These are phyloP conservation scores for Rosa multiflora DNA, from an alignment of 306 rosid genomes.

Conservation along the genomic window DNA sequence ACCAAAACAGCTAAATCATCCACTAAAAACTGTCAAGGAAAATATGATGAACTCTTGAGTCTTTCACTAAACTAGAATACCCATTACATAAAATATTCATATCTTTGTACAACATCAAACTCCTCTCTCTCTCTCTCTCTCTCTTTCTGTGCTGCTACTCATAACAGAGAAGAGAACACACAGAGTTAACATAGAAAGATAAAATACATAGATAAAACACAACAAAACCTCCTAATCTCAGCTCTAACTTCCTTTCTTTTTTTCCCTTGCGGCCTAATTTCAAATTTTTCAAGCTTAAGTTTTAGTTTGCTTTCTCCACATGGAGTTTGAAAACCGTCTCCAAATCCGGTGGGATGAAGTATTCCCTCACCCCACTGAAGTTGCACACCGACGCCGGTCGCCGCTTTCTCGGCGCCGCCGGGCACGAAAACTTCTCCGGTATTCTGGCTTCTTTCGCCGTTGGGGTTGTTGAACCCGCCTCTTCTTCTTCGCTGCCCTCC, in stretches of 20 bases:
- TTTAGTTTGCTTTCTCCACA: conserved; percentile 59
- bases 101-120: conserved; percentile 58
- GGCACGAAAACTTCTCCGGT: conserved; percentile 64
- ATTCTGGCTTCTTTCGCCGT: conserved; percentile 77
- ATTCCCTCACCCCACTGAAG: conserved; percentile 53
- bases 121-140: conserved; percentile 39
- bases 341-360: conserved; percentile 85
- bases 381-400: conserved; percentile 50
- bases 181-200: conserved; percentile 18
- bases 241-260: conserved; percentile 19
- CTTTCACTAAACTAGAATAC: conserved; percentile 35
- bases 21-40: conserved; percentile 10
- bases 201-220: conserved; percentile 13
- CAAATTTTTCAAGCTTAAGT: neutral
- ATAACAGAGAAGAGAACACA: conserved; percentile 31
- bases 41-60: neutral
- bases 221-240: conserved; percentile 41
- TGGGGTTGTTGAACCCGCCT: conserved; percentile 63
- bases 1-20: neutral
- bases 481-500: conserved; percentile 36
- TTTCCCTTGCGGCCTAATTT: conserved; percentile 29
- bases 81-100: conserved; percentile 47
- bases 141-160: conserved; percentile 5
- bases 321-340: conserved; percentile 75
- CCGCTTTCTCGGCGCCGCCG: conserved; percentile 86